Evolutionary conservation across 2,329 filamentous ascomycete genomes (phyloP).

Genomic region (Ramichloridium luteum): DNA sequence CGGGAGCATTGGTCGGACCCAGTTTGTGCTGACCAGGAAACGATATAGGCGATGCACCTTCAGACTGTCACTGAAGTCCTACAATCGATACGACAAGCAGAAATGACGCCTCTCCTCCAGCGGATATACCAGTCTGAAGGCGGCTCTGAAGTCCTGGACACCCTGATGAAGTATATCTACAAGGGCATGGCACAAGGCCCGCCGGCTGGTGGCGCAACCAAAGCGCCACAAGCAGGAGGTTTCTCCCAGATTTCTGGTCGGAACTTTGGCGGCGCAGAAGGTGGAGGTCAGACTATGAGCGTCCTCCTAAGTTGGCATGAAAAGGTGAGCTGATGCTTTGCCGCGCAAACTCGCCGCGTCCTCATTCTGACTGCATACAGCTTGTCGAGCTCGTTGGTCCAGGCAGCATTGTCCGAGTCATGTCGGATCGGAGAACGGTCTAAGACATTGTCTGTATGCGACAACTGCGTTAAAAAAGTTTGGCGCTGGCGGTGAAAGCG

Average conservation of each 20-base stretch:
- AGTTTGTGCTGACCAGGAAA: conserved; percentile 1
- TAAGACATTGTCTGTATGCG: conserved; percentile 36
- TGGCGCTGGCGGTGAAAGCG: too few species aligned
- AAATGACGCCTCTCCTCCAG: conserved; percentile 82
- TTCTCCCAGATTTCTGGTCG: conserved; percentile 61
- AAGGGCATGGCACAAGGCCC: conserved; percentile 62
- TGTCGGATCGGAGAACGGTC: conserved; percentile 92
- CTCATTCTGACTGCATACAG: too few species aligned
- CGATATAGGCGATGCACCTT: conserved; percentile 63
- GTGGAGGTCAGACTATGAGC: conserved; percentile 83
- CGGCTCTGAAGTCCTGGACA: conserved; percentile 76
- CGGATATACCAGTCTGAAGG: conserved; percentile 66
- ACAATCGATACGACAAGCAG: conserved; percentile 88
- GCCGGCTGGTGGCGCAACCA: conserved; percentile 16
- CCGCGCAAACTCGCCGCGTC: too few species aligned
- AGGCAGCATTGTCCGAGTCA: conserved; percentile 79
- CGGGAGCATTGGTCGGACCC: background rate
- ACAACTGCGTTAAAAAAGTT: too few species aligned
- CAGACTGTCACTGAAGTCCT: conserved; percentile 84
- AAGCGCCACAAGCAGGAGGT: conserved; percentile 53
- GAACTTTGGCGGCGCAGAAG: conserved; percentile 43
- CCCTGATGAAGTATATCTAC: conserved; percentile 95
- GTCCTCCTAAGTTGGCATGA: conserved; percentile 97
- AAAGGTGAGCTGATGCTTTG: conserved; percentile 42
- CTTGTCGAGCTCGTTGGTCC: conserved; percentile 85